Conservation (phyloP, 768 basidiomycete genomes). For the Leccinum fibrillosum region DNA sequence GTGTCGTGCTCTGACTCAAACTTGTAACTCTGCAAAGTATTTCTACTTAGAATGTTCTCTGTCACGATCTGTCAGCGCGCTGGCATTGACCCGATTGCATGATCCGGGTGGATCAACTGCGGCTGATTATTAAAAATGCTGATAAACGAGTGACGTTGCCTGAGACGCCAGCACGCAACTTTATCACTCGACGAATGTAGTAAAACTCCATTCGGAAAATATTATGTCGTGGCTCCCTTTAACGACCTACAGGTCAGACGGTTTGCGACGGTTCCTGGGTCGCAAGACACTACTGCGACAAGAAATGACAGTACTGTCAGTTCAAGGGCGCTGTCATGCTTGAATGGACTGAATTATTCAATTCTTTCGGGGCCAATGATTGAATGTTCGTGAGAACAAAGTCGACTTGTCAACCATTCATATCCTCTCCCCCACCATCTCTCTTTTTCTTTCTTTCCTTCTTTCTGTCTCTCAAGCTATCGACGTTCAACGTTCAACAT, state of each 20-base stretch:
- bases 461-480: background rate
- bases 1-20: too few species aligned
- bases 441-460: background rate
- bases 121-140: background rate
- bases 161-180: background rate
- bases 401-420: background rate
- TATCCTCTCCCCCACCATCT: background rate
- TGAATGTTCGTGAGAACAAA: conserved; percentile 6
- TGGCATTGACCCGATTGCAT: background rate
- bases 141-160: background rate
- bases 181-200: background rate
- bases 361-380: too few species aligned
- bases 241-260: background rate
- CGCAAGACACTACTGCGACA: background rate
- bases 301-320: background rate
- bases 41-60: too few species aligned
- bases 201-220: background rate
- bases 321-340: background rate
- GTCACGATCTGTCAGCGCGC: background rate
- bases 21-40: too few species aligned
- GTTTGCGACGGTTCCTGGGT: background rate
- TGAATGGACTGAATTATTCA: background rate
- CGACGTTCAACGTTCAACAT: background rate
- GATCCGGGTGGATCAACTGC: background rate
- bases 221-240: background rate